A percentile compares a stretch with the other conserved stretches of the same genome.
These are phyloP conservation scores for Acer campestre DNA, from an alignment of 345 rosid species.

Conservation along the genomic window DNA sequence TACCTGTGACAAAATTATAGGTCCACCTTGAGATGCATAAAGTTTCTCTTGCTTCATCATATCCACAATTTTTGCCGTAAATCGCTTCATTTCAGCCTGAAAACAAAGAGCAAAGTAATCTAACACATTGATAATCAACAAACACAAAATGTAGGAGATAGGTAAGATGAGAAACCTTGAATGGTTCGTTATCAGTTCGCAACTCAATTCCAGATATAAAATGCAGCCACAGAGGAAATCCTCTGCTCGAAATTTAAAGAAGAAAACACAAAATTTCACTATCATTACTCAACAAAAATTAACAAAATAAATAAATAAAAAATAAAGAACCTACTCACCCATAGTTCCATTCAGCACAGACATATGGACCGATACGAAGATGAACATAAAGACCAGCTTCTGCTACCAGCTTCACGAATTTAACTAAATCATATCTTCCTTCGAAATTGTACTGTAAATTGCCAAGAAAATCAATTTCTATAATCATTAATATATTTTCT, in stretches of 20 bases:
- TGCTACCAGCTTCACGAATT: conserved; percentile 77
- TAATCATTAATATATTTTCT: neutral
- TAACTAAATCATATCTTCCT: conserved; percentile 86
- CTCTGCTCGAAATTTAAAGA: conserved; percentile 44
- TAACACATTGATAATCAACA: neutral
- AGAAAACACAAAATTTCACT: neutral
- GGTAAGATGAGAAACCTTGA: conserved; percentile 52
- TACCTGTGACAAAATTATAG: conserved; percentile 95
- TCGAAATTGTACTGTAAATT: conserved; percentile 74
- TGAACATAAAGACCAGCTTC: conserved; percentile 89
- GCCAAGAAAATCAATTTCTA: neutral
- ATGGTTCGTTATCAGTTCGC: conserved; percentile 87
- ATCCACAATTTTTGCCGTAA: conserved; percentile 84
- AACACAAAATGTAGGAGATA: neutral
- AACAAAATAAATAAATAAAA: neutral
- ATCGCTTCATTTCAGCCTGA: conserved; percentile 87
- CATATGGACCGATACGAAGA: conserved; percentile 96
- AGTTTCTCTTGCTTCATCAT: conserved; percentile 89
- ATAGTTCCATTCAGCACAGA: conserved; percentile 95
- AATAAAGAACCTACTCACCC: conserved; percentile 50
- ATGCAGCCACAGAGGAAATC: conserved; percentile 95
- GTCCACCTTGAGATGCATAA: conserved; percentile 96
- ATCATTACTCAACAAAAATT: neutral
- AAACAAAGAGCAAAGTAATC: conserved; percentile 11
- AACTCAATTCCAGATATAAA: conserved; percentile 80